Evolutionary conservation across 2,329 filamentous ascomycete genomes (phyloP).

Genomic region (Elsinoe necatrix): DNA sequence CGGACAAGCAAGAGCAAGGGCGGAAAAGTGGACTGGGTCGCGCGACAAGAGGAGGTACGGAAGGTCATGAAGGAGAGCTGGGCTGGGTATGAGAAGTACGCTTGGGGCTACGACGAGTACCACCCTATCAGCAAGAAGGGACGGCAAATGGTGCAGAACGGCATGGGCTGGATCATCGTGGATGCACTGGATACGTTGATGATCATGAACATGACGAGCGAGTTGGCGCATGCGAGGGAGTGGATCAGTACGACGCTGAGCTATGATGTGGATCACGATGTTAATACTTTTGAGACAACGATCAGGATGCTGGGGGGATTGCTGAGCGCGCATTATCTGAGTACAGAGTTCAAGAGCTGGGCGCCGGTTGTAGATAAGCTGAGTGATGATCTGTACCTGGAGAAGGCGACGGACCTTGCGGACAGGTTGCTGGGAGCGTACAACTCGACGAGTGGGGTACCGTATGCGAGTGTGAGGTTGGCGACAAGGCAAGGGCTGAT

Average conservation of each 20-base stretch:
- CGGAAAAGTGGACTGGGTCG: conserved; percentile 59
- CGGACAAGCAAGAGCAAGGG: conserved; percentile 29
- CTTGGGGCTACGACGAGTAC: conserved; percentile 89
- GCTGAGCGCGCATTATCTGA: conserved; percentile 90
- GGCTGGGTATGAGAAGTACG: conserved; percentile 85
- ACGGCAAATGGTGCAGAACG: conserved; percentile 74
- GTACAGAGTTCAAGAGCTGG: conserved; percentile 69
- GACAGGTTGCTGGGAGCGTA: conserved; percentile 82
- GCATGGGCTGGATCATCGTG: conserved; percentile 96
- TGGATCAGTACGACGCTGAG: conserved; percentile 76
- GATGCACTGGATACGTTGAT: conserved; percentile 95
- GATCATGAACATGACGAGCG: conserved; percentile 89
- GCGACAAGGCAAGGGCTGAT: conserved; percentile 65
- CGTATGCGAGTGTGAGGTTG: conserved; percentile 83
- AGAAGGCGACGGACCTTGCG: conserved; percentile 89
- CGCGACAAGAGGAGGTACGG: conserved; percentile 69
- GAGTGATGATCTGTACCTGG: conserved; percentile 86
- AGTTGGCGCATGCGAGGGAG: conserved; percentile 73
- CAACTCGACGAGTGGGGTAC: conserved; percentile 76
- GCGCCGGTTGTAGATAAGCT: conserved; percentile 65
- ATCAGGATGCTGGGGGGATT: conserved; percentile 95
- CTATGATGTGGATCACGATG: conserved; percentile 88
- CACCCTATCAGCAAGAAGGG: conserved; percentile 73
- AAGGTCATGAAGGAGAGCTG: conserved; percentile 88
- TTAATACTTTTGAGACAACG: conserved; percentile 96